These are phyloP conservation scores for Globisporangium yorkense DNA, from an alignment of 352 stramenopile species.

Conservation along the genomic window DNA sequence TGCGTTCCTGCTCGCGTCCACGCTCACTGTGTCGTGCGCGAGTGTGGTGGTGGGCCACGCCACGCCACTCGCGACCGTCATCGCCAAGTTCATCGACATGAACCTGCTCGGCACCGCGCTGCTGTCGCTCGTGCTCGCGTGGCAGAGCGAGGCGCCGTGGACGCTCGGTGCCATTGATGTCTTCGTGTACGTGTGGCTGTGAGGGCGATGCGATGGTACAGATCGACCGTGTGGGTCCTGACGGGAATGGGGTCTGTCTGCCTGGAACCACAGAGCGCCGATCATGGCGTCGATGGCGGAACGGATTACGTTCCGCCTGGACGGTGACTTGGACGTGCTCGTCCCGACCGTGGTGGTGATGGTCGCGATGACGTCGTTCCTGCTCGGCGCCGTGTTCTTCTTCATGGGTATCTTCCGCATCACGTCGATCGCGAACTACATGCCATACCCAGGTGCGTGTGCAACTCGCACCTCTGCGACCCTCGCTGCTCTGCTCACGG, in stretches of 20 bases:
- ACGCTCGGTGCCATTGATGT: constrained; percentile 75
- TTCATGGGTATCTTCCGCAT: constrained; percentile 63
- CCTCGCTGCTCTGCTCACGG: not conserved
- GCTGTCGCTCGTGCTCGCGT: constrained; percentile 63
- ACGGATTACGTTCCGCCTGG: constrained; percentile 51
- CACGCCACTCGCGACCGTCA: constrained; percentile 47
- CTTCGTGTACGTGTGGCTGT: constrained; percentile 45
- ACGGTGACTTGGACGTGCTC: constrained; percentile 53
- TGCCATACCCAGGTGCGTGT: constrained; percentile 55
- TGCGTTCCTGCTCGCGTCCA: constrained; percentile 73
- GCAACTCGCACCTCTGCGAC: not conserved
- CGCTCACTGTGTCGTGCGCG: constrained; percentile 69
- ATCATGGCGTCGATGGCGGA: constrained; percentile 73
- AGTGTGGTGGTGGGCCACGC: constrained; percentile 71
- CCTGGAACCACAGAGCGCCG: constrained; percentile 25
- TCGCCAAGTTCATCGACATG: constrained; percentile 82
- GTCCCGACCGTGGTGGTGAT: constrained; percentile 72
- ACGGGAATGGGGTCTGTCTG: not conserved
- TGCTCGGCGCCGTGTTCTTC: constrained; percentile 60
- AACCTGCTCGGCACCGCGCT: constrained; percentile 70
- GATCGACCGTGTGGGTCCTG: not conserved
- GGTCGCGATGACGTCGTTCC: constrained; percentile 56
- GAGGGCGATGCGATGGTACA: not conserved
- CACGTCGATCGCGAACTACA: constrained; percentile 81
- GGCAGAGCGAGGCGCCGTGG: constrained; percentile 69